Evolutionary conservation across 192 early-diverging fungal genomes (phyloP), one percentile per base, ranked within the genome.

Genomic region (Coemansia sp.): DNA sequence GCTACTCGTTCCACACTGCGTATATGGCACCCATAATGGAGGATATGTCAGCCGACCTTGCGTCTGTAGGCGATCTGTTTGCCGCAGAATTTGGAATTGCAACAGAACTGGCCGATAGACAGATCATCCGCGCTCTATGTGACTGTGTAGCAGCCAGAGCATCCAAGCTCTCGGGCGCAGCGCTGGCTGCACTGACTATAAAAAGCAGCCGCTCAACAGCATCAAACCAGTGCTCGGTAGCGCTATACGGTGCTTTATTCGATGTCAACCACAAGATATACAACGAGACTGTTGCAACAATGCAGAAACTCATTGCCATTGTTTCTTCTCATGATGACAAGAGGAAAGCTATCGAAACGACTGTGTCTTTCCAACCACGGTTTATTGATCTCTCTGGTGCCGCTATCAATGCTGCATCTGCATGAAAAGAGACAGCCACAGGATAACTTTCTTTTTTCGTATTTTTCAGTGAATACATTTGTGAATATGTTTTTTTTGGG

Each of bases 131-230:
- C 69, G 72, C 76, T 40, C 63, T 96, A 7, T 93, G 92, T 67
- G 84, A 92, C 61, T 73, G 93, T n/a, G 87, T 98, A 23, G 92
- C 90, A n/a, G 82, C 75, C 16, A 96, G 82, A 96, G 87, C 95
- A 16, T 90, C 95, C 7, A 85, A 90, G 45, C 77, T 97, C 34
- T 72, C 88, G 26, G 90, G 91, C 21, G 79, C 74, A 2, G 73
- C 84, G 7, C 68, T 89, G 39, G 87, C 91, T 15, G 89, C 88
- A 0, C 52, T 83, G 20, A 67, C 67, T 6, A 30, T 72, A 7
- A 67, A 58, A 66, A 49, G 57, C n/a, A 28, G 29, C 16, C 46
- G 13, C 0, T 25, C 30, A 0, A 8, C 29, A 4, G 34, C 33
- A 10, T 31, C 52, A 0, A 21, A 37, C 7, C 48, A 37, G 4